phyloP scores from a whole-genome alignment of 2,329 filamentous ascomycete species.

The Moelleriella libera region DNA sequence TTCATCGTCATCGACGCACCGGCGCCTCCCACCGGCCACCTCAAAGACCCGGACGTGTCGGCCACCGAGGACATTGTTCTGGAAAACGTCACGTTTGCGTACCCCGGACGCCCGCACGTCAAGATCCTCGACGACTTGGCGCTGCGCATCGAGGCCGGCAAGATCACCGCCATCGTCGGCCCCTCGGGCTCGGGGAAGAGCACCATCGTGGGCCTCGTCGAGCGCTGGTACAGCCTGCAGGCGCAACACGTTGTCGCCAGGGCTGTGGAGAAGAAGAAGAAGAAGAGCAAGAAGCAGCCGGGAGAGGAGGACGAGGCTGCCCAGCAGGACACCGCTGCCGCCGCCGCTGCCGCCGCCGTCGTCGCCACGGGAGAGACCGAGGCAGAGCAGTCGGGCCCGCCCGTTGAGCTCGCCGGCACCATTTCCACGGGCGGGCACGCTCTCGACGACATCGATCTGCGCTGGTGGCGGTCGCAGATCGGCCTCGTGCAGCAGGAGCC shows the following conservation, averaged over 20 bases:
- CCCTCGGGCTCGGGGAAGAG: slow-evolving; percentile 62
- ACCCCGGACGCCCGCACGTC: slow-evolving; percentile 51
- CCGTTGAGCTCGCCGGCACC: slow-evolving; percentile 27
- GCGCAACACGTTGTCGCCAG: slow-evolving; percentile 37
- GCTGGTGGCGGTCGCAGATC: slow-evolving; percentile 49
- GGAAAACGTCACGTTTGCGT: slow-evolving; percentile 54
- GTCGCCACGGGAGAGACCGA: slow-evolving; percentile 11
- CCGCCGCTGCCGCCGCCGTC: no score
- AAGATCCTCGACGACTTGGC: slow-evolving; percentile 47
- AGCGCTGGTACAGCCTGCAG: slow-evolving; percentile 56
- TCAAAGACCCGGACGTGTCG: slow-evolving; percentile 22
- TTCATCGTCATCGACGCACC: slow-evolving; percentile 40
- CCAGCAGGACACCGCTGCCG: slow-evolving; percentile 4
- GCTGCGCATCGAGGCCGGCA: slow-evolving; percentile 45
- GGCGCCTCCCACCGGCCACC: slow-evolving; percentile 17
- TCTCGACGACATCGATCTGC: slow-evolving; percentile 44
- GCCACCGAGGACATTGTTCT: slow-evolving; percentile 31
- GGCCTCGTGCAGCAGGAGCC: slow-evolving; percentile 56
- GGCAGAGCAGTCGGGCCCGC: slow-evolving; percentile 23
- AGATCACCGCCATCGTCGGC: slow-evolving; percentile 61
- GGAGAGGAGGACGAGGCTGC: slow-evolving; percentile 14
- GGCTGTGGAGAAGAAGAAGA: slow-evolving; percentile 31
- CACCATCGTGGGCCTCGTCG: slow-evolving; percentile 56
- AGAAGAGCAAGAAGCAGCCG: slow-evolving; percentile 26
- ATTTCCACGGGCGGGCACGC: slow-evolving; percentile 39